A percentile compares a stretch with the other conserved stretches of the same genome.
phyloP scores from a whole-genome alignment of 2,329 filamentous ascomycete species.

The Arthrobotrys sinensis region DNA sequence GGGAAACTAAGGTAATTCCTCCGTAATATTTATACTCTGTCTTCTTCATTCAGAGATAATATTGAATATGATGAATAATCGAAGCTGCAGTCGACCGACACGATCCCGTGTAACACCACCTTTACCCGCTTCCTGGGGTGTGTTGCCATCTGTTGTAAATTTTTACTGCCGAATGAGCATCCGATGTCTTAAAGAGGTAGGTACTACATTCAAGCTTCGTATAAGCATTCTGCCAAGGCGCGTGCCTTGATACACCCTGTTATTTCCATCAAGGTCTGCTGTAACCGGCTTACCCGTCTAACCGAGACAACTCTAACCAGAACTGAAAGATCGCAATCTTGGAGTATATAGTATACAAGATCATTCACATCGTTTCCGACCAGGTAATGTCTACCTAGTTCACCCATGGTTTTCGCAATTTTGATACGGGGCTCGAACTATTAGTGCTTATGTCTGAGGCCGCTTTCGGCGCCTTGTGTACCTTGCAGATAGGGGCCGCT shows the following conservation, averaged over 20 bases:
- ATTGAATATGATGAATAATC: constrained; percentile 3
- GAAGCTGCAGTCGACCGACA: background rate
- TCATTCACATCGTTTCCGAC: constrained; percentile 7
- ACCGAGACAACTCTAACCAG: background rate
- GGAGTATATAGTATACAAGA: background rate
- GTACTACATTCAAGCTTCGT: constrained; percentile 3
- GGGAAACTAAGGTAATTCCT: background rate
- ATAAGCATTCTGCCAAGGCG: constrained; percentile 18
- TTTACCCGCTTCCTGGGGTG: constrained; percentile 1
- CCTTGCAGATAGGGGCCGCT: background rate
- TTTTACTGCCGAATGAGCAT: constrained; percentile 3
- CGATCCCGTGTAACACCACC: constrained; percentile 1
- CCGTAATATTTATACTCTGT: constrained; percentile 4
- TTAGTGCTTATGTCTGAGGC: background rate
- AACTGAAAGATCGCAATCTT: background rate
- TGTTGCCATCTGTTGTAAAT: background rate
- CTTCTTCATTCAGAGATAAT: background rate
- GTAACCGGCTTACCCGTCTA: background rate
- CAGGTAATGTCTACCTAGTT: constrained; percentile 3
- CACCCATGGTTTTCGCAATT: constrained; percentile 19
- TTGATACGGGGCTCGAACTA: background rate
- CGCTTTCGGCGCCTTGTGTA: background rate
- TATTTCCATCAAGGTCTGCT: background rate
- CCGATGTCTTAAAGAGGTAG: constrained; percentile 10
- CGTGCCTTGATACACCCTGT: constrained; percentile 11